Evolutionary conservation across 2,329 filamentous ascomycete genomes (phyloP).

Genomic region (Beauveria sp.): DNA sequence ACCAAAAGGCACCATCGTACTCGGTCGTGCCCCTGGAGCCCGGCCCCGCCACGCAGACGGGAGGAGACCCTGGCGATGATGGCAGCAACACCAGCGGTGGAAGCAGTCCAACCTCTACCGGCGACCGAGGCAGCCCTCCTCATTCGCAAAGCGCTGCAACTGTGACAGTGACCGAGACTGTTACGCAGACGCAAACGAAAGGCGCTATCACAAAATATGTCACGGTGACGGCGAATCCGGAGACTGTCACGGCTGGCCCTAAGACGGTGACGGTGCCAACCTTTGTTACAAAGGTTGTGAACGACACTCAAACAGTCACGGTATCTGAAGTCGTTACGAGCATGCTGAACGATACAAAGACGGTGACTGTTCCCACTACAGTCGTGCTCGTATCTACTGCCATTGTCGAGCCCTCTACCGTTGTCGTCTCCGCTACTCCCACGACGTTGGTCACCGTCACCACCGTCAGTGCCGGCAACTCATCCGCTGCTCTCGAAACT

Average conservation of each 20-base stretch:
- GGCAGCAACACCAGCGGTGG: conserved; percentile 17
- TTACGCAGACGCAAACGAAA: conserved; percentile 26
- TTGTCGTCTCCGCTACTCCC: conserved; percentile 18
- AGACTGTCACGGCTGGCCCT: conserved; percentile 14
- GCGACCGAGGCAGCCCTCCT: conserved; percentile 8
- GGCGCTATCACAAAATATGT: conserved; percentile 21
- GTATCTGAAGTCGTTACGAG: conserved; percentile 10
- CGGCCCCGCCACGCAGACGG: conserved; percentile 9
- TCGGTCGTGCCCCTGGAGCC: conserved; percentile 33
- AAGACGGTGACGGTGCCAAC: neutral
- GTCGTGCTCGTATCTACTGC: neutral
- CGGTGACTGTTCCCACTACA: neutral
- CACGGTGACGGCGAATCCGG: conserved; percentile 15
- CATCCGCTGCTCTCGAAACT: neutral
- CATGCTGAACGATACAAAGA: neutral
- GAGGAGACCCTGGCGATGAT: conserved; percentile 12
- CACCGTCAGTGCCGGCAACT: conserved; percentile 1
- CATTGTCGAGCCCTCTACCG: conserved; percentile 20
- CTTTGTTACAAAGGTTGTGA: neutral
- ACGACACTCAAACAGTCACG: conserved; percentile 21
- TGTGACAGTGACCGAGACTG: conserved; percentile 20
- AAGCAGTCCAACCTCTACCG: conserved; percentile 1
- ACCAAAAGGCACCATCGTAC: conserved; percentile 24
- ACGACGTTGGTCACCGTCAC: conserved; percentile 23
- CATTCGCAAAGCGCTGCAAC: conserved; percentile 9